Conservation (phyloP, 495 filamentous ascomycete species). For the Clavariopsis aquatica region DNA sequence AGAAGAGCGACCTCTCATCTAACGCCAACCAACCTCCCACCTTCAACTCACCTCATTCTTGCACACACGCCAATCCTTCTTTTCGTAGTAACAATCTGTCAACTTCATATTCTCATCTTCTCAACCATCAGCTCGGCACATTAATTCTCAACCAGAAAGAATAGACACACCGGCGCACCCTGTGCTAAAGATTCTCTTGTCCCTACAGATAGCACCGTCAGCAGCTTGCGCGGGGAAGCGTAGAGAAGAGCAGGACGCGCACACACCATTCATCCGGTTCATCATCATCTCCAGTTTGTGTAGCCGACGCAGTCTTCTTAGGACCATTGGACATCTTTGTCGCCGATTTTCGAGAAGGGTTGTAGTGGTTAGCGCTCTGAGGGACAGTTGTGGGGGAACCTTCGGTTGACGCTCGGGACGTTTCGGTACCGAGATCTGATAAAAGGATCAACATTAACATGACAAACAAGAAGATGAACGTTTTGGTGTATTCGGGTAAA, state of each 20-base stretch:
- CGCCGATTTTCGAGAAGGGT: neutral
- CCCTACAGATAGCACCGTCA: conserved; percentile 59
- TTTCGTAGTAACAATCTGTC: conserved; percentile 94
- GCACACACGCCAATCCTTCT: conserved; percentile 93
- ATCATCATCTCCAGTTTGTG: conserved; percentile 66
- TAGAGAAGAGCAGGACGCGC: conserved; percentile 8
- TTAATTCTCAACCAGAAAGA: neutral
- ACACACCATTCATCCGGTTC: conserved; percentile 93
- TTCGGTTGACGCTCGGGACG: conserved; percentile 28
- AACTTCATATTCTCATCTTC: conserved; percentile 84
- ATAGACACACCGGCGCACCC: conserved; percentile 75
- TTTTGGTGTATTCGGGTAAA: conserved; percentile 82
- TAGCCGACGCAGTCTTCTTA: conserved; percentile 46
- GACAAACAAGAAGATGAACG: conserved; percentile 70
- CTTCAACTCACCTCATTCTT: conserved; percentile 82
- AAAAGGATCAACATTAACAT: conserved; percentile 47
- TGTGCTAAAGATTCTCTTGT: conserved; percentile 96
- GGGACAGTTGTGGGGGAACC: neutral
- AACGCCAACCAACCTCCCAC: neutral
- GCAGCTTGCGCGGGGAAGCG: conserved; percentile 19
- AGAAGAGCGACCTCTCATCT: too few relatives aligned
- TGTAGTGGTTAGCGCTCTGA: neutral
- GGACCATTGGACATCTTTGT: conserved; percentile 53
- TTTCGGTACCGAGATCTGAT: conserved; percentile 18
- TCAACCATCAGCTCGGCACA: neutral